Evolutionary conservation across 2,329 filamentous ascomycete species (phyloP).

Genomic region (Diaporthe sp.): DNA sequence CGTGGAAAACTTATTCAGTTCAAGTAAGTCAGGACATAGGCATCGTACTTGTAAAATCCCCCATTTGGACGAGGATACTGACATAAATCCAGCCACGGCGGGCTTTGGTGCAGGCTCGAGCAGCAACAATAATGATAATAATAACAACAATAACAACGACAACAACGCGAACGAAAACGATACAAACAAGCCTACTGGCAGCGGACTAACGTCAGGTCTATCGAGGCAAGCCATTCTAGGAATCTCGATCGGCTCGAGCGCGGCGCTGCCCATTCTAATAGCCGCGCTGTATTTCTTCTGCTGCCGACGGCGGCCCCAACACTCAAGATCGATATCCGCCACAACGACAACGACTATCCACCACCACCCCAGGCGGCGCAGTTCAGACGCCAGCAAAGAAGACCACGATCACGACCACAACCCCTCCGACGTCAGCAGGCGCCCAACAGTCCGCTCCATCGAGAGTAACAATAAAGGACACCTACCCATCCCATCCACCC

Average conservation of each 20-base stretch:
- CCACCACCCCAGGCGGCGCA: slow-evolving; percentile 7
- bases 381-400: not conserved
- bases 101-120: not conserved
- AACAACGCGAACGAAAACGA: not conserved
- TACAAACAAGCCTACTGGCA: not conserved
- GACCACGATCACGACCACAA: not conserved
- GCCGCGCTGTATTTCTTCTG: slow-evolving; percentile 6
- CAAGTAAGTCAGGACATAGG: not conserved
- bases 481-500: not conserved
- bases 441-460: not conserved
- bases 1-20: not conserved
- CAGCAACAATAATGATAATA: not conserved
- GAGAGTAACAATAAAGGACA: not conserved
- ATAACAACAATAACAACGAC: not conserved
- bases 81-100: not conserved
- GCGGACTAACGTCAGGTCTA: not conserved
- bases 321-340: not conserved
- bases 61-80: not conserved
- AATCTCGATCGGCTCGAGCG: not conserved
- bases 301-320: not conserved
- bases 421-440: not conserved
- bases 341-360: not conserved
- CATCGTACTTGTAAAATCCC: too few relatives aligned
- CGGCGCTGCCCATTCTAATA: slow-evolving; percentile 17
- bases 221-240: slow-evolving; percentile 20